Evolutionary conservation across 2,329 filamentous ascomycete genomes (phyloP).

Genomic region (Cytospora piceicola): DNA sequence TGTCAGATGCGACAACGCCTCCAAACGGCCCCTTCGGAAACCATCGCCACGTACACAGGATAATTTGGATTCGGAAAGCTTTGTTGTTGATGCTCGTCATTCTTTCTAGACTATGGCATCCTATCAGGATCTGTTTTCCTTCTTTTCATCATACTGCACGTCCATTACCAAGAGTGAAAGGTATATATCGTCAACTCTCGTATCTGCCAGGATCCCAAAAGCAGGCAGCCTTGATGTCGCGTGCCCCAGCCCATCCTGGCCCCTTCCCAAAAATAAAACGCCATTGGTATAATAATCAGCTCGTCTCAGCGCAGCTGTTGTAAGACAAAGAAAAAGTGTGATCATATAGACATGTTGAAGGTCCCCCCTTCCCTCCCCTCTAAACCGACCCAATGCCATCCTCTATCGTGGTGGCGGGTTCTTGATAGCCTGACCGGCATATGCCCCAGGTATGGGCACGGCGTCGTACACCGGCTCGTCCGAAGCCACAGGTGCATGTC

Average conservation of each 20-base stretch:
- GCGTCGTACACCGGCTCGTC: constrained; percentile 84
- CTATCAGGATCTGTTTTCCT: neutral
- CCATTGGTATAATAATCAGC: constrained; percentile 28
- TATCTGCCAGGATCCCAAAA: constrained; percentile 13
- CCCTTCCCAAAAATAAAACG: constrained; percentile 4
- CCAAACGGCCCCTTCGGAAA: neutral
- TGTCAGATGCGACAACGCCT: neutral
- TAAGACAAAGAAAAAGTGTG: constrained; percentile 29
- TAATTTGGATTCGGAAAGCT: neutral
- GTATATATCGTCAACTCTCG: constrained; percentile 10
- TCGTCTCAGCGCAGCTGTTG: constrained; percentile 24
- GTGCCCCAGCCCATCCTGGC: neutral
- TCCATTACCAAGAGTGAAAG: constrained; percentile 25
- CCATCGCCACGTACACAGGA: neutral
- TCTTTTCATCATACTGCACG: neutral
- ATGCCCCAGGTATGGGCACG: constrained; percentile 88
- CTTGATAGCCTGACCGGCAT: constrained; percentile 61
- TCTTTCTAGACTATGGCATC: constrained; percentile 15
- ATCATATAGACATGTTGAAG: constrained; percentile 20
- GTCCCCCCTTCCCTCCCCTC: constrained; percentile 16
- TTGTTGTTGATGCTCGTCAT: constrained; percentile 3
- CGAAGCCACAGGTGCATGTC: constrained; percentile 64
- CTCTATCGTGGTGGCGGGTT: constrained; percentile 48
- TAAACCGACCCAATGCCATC: constrained; percentile 7
- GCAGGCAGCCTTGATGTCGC: neutral